Percentiles rank a stretch among this genome's conserved stretches.
These are phyloP conservation scores for Oidiodendron maius DNA, from an alignment of 495 filamentous ascomycete genomes.

Conservation along the genomic window DNA sequence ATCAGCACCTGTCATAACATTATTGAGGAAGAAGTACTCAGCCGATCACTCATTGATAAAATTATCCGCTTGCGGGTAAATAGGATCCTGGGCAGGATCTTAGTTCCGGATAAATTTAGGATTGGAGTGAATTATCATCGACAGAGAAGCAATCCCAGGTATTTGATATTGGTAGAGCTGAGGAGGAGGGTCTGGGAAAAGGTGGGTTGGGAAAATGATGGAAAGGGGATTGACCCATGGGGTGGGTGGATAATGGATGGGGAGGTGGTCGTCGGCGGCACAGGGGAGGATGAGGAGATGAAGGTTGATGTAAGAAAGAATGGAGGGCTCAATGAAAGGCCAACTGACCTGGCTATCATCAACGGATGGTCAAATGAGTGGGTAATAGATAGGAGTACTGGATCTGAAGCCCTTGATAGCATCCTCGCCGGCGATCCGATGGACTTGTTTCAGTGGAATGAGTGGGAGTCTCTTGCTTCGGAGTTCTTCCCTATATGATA, in stretches of 20 bases:
- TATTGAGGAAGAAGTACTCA: not conserved
- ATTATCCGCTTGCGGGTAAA: slow-evolving; percentile 1
- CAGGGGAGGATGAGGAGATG: not conserved
- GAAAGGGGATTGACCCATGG: not conserved
- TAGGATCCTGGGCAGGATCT: not conserved
- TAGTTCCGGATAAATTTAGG: not conserved
- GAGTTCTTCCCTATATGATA: slow-evolving; percentile 1
- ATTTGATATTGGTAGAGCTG: slow-evolving; percentile 1
- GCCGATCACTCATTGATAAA: not conserved
- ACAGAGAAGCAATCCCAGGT: slow-evolving; percentile 1
- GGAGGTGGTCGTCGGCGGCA: not conserved
- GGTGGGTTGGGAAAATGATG: slow-evolving; percentile 2
- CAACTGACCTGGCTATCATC: not conserved
- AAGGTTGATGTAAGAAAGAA: not conserved
- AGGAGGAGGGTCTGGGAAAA: slow-evolving; percentile 4
- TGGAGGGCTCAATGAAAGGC: too few relatives aligned
- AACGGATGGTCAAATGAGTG: not conserved
- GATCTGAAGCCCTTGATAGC: not conserved
- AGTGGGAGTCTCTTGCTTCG: slow-evolving; percentile 2
- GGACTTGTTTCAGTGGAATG: slow-evolving; percentile 7
- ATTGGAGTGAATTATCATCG: not conserved
- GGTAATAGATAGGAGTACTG: not conserved
- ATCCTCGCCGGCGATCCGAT: slow-evolving; percentile 2
- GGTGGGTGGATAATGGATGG: not conserved
- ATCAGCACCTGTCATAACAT: slow-evolving; percentile 1